A percentile compares a stretch with the other conserved stretches of the same genome.
These are phyloP conservation scores for Apophysomyces sp. DNA, from an alignment of 371 early-diverging fungal genomes.

Conservation along the genomic window DNA sequence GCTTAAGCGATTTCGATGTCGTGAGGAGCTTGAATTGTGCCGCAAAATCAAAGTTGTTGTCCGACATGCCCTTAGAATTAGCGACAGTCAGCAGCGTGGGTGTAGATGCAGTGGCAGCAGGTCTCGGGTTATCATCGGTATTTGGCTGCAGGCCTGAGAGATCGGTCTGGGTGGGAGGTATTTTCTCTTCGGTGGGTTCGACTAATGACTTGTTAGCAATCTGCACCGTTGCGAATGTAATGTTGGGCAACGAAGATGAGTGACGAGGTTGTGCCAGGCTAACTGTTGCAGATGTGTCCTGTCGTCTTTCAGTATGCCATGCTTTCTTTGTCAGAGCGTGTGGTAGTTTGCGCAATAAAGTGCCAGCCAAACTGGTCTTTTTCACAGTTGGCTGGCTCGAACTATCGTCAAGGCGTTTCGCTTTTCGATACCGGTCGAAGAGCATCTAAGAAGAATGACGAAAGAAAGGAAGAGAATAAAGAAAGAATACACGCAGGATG, in stretches of 20 bases:
- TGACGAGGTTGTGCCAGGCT: constrained; percentile 28
- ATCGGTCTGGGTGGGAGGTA: not conserved
- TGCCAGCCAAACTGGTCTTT: constrained; percentile 29
- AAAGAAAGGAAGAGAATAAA: constrained; percentile 8
- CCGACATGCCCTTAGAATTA: not conserved
- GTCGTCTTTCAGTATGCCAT: constrained; percentile 9
- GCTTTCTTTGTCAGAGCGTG: constrained; percentile 21
- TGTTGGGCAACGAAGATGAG: constrained; percentile 43
- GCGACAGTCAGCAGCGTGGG: not conserved
- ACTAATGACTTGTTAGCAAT: not conserved
- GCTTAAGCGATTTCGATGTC: constrained; percentile 2
- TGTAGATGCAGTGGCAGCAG: constrained; percentile 6
- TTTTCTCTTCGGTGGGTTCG: not conserved
- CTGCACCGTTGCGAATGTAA: constrained; percentile 9
- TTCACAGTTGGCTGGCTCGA: constrained; percentile 9
- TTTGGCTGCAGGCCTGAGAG: not conserved
- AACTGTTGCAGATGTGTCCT: constrained; percentile 2
- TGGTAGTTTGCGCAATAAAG: constrained; percentile 36
- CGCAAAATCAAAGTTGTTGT: constrained; percentile 6
- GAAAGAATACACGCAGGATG: not conserved
- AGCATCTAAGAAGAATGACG: constrained; percentile 21
- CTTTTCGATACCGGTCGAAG: constrained; percentile 39
- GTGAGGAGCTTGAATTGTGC: constrained; percentile 5
- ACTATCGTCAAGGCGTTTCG: constrained; percentile 22
- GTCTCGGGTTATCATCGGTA: constrained; percentile 8